Base-by-base conservation (phyloP, 805 yeast genomes). In the Pichia deserticola region DNA sequence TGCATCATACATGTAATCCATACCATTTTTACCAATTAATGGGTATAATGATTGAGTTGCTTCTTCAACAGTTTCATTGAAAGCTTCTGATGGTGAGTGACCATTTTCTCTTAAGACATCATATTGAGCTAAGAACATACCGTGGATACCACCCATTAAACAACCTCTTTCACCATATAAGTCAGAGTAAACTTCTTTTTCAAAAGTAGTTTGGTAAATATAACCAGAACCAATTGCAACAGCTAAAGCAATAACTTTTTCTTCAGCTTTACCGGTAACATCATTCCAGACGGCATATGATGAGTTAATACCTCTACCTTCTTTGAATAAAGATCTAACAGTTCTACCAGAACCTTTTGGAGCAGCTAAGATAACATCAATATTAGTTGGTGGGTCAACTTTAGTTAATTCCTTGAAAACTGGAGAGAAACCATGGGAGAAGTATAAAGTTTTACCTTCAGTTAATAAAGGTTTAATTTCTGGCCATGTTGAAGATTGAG, bases 331-430 rank as follows among this genome's bases (percentile, higher is more conserved):
- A 57, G 98, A 85, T 82, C 99, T 88, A 63, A 93, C 99, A 64
- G 99, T 93, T 81, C 99, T 89, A 78, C 99, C 99, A 57, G 98
- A 92, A 72, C 99, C 99, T 86, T 93, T 93, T 78, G 99, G 99
- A 74, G 99, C 99, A 68, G 92, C 99, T 69, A 93, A 81, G 77
- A 93, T 93, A 61, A 90, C 97, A 69, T 93, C 99, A 60, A 93
- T 81, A 76, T 92, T 86, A 61, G 76, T 75, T 77, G 99, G 99
- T 66, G 96, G 85, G 65, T 82, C 97, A 65, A 93, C 99, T 67
- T 90, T 78, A 71, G 99, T 93, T 75, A 92, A 84, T 65, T 89
- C 89, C 78, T 89, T 89, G 92, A 93, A 93, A 55, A 93, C 97
- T 68, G 98, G 98, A 50, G 97, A 90, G 88, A 93, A 93, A 70